Percentiles rank a stretch among this genome's conserved stretches.
These are phyloP conservation scores for Copromyces sp. DNA, from an alignment of 495 filamentous ascomycete genomes.

Conservation along the genomic window DNA sequence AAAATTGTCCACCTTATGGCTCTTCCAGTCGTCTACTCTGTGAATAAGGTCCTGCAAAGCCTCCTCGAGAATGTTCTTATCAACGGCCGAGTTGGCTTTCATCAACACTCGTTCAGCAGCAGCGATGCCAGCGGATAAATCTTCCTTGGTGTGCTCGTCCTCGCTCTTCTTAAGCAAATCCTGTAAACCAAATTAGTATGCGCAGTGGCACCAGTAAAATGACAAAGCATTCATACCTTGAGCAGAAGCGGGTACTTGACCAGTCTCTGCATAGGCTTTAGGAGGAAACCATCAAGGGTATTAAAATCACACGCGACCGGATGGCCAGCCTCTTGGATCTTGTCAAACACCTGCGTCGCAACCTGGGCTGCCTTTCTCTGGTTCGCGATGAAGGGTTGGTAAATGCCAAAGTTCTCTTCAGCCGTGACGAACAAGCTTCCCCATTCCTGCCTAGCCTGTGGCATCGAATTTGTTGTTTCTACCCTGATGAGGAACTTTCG, in stretches of 20 bases:
- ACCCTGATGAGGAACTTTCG: slow-evolving; percentile 88
- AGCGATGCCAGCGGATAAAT: slow-evolving; percentile 61
- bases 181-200: slow-evolving; percentile 33
- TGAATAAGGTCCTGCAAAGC: slow-evolving; percentile 69
- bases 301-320: slow-evolving; percentile 49
- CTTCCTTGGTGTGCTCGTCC: slow-evolving; percentile 54
- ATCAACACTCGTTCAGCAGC: slow-evolving; percentile 67
- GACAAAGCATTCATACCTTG: slow-evolving; percentile 44
- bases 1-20: slow-evolving; percentile 79
- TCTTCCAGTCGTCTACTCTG: slow-evolving; percentile 97
- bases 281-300: slow-evolving; percentile 74
- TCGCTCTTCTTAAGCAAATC: slow-evolving; percentile 77
- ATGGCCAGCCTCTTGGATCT: slow-evolving; percentile 43
- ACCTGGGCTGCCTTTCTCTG: slow-evolving; percentile 60
- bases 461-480: slow-evolving; percentile 83
- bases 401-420: slow-evolving; percentile 75
- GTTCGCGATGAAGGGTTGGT: slow-evolving; percentile 95
- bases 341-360: slow-evolving; percentile 52
- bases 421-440: slow-evolving; percentile 68
- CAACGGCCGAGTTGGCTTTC: slow-evolving; percentile 80
- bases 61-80: slow-evolving; percentile 68
- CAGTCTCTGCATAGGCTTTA: slow-evolving; percentile 93
- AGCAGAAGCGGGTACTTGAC: slow-evolving; percentile 90
- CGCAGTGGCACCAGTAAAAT: not conserved
- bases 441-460: slow-evolving; percentile 77